Conservation (phyloP, 2,329 filamentous ascomycete species). For the Epichloe gansuensis region DNA sequence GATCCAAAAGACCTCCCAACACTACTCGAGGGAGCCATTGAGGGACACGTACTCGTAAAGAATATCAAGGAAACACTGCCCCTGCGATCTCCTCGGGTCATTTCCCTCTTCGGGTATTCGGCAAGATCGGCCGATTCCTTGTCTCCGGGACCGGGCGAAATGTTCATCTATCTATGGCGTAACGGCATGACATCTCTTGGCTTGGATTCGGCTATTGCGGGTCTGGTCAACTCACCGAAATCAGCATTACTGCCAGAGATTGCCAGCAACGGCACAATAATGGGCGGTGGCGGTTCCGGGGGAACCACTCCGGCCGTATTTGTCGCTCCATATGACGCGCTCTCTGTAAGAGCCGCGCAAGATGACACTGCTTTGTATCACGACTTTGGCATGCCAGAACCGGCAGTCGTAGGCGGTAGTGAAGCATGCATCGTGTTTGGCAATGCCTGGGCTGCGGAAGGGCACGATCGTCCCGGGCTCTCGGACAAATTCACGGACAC, state of each 20-base stretch:
- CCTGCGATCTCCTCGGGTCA: slow-evolving; percentile 32
- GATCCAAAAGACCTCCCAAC: slow-evolving; percentile 27
- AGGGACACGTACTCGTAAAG: slow-evolving; percentile 53
- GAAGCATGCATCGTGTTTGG: slow-evolving; percentile 58
- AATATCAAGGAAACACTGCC: slow-evolving; percentile 44
- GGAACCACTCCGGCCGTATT: slow-evolving; percentile 33
- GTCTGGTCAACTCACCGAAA: slow-evolving; percentile 7
- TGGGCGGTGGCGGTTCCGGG: slow-evolving; percentile 34
- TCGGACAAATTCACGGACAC: slow-evolving; percentile 53
- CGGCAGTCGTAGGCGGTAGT: slow-evolving; percentile 33
- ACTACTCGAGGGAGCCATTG: slow-evolving; percentile 43
- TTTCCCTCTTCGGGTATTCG: slow-evolving; percentile 53
- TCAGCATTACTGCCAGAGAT: not conserved
- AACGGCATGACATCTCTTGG: slow-evolving; percentile 17
- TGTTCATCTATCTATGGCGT: slow-evolving; percentile 21
- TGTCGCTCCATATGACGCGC: slow-evolving; percentile 41
- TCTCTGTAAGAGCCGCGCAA: slow-evolving; percentile 35
- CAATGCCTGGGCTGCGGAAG: slow-evolving; percentile 61
- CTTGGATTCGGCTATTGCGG: slow-evolving; percentile 8
- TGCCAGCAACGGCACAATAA: slow-evolving; percentile 32
- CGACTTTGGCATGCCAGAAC: slow-evolving; percentile 39
- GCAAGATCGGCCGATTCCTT: slow-evolving; percentile 32
- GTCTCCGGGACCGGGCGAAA: slow-evolving; percentile 21
- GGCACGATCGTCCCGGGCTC: slow-evolving; percentile 47
- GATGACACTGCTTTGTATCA: slow-evolving; percentile 46